phyloP scores from a whole-genome alignment of 2,329 filamentous ascomycete species.

The Colletotrichum echinochloae region DNA sequence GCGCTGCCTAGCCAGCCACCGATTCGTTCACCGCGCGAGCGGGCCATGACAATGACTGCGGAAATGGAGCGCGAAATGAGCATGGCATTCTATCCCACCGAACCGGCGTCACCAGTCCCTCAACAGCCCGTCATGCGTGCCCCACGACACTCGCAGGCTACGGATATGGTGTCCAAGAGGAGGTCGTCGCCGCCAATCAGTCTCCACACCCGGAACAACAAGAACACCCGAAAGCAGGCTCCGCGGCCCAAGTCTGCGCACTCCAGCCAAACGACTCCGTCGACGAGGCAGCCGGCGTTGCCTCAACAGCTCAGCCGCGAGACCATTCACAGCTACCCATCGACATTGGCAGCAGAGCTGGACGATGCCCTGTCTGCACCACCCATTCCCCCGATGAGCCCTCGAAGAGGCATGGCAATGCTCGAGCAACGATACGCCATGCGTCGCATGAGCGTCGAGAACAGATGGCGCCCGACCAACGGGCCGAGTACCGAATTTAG shows the following conservation, averaged over 20 bases:
- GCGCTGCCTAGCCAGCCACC: conserved; percentile 13
- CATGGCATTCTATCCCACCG: conserved; percentile 33
- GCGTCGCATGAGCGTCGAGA: conserved; percentile 22
- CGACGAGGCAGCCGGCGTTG: conserved; percentile 34
- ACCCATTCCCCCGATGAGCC: conserved; percentile 45
- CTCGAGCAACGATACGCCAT: conserved; percentile 31
- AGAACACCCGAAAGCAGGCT: conserved; percentile 48
- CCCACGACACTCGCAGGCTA: conserved; percentile 43
- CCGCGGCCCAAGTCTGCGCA: conserved; percentile 54
- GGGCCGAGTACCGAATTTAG: not conserved
- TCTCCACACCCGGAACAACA: conserved; percentile 54
- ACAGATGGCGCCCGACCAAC: conserved; percentile 20
- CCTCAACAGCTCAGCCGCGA: conserved; percentile 43
- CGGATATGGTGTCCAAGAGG: conserved; percentile 46
- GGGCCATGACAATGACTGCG: conserved; percentile 49
- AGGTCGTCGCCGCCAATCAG: conserved; percentile 57
- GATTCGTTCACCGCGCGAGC: conserved; percentile 35
- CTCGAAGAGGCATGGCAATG: conserved; percentile 26
- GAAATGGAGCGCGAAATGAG: conserved; percentile 45
- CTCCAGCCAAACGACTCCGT: conserved; percentile 39
- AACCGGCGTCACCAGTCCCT: not conserved
- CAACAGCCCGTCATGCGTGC: not conserved
- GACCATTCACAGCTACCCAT: conserved; percentile 41
- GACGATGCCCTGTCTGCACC: conserved; percentile 41
- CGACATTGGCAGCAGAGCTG: conserved; percentile 38